Percentiles rank a stretch among this genome's conserved stretches.
These are phyloP conservation scores for Lonicera japonica DNA, from an alignment of 129 eudicot genomes.

Conservation along the genomic window DNA sequence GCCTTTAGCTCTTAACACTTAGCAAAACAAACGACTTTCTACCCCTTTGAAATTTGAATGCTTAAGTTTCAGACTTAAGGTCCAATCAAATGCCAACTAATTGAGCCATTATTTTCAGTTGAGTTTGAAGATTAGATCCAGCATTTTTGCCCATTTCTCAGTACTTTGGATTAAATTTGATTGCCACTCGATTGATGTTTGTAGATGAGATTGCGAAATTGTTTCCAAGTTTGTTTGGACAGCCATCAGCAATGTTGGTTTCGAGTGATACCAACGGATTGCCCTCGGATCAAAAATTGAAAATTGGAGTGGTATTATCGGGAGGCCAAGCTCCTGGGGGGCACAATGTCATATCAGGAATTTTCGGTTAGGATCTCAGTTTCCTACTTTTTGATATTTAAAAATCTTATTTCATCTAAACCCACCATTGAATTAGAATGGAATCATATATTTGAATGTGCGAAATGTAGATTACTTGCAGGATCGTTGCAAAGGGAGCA, in stretches of 20 bases:
- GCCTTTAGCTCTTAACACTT: too few relatives aligned
- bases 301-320: slow-evolving; percentile 59
- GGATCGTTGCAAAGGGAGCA: slow-evolving; percentile 50
- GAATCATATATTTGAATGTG: neutral
- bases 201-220: slow-evolving; percentile 82
- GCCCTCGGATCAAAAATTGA: slow-evolving; percentile 29
- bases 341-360: slow-evolving; percentile 60
- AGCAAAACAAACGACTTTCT: too few relatives aligned
- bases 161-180: neutral
- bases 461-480: slow-evolving; percentile 47
- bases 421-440: too few relatives aligned
- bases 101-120: too few relatives aligned
- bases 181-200: slow-evolving; percentile 1
- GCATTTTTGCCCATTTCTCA: too few relatives aligned
- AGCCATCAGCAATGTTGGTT: slow-evolving; percentile 60
- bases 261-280: slow-evolving; percentile 42
- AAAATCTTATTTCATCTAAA: too few relatives aligned
- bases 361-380: slow-evolving; percentile 30
- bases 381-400: too few relatives aligned
- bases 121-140: neutral
- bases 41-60: too few relatives aligned
- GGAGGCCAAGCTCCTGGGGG: slow-evolving; percentile 82
- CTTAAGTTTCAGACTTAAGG: too few relatives aligned
- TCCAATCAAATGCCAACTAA: too few relatives aligned
- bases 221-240: slow-evolving; percentile 66